A percentile compares a stretch with the other conserved stretches of the same genome.
phyloP scores from a whole-genome alignment of 352 stramenopile genomes.

The Pythium aquatile region DNA sequence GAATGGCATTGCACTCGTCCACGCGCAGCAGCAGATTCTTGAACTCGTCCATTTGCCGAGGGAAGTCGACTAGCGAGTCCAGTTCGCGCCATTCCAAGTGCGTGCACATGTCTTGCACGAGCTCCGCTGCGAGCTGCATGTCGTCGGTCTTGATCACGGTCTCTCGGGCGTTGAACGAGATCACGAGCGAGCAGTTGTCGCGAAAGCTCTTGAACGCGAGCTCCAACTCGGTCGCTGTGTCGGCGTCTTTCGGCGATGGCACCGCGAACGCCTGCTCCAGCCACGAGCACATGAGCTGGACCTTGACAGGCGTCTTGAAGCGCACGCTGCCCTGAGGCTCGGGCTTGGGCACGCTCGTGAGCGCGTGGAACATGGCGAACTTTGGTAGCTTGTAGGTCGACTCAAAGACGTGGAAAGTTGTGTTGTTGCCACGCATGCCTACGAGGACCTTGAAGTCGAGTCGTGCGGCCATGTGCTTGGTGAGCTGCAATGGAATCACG shows the following conservation, averaged over 20 bases:
- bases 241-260: constrained; percentile 36
- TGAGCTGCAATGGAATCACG: constrained; percentile 55
- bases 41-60: constrained; percentile 85
- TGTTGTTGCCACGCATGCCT: constrained; percentile 71
- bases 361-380: constrained; percentile 81
- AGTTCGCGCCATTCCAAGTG: constrained; percentile 87
- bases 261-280: constrained; percentile 65
- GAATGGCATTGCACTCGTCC: constrained; percentile 85
- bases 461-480: constrained; percentile 61
- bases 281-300: constrained; percentile 73
- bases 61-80: constrained; percentile 84
- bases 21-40: constrained; percentile 71
- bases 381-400: constrained; percentile 70
- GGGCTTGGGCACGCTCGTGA: constrained; percentile 32
- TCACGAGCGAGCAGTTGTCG: constrained; percentile 46
- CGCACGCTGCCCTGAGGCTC: constrained; percentile 53
- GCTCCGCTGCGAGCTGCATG: constrained; percentile 84
- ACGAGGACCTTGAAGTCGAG: constrained; percentile 79
- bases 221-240: constrained; percentile 33
- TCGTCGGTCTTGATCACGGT: constrained; percentile 74
- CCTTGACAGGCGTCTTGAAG: constrained; percentile 71
- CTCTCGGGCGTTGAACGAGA: constrained; percentile 52
- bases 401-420: constrained; percentile 89
- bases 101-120: constrained; percentile 87
- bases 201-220: constrained; percentile 62